Evolutionary conservation across 208 protist species (phyloP).

Genomic region (Trypanosoma conorhini): DNA sequence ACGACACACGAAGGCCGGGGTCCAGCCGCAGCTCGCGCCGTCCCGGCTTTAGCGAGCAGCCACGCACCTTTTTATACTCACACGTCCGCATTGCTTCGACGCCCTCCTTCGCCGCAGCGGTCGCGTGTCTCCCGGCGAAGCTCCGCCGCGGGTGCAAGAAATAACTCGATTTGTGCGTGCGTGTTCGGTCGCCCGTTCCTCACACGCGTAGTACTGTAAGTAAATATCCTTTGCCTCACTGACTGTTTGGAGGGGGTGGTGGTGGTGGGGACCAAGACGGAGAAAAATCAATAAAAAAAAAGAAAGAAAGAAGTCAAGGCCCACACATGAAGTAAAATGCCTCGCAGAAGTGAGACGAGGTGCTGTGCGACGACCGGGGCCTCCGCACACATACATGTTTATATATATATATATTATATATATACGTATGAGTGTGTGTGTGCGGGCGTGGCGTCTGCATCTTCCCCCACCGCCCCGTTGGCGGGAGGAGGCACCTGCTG

Average conservation of each 20-base stretch:
- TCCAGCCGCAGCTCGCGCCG: neutral
- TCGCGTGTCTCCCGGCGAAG: no score
- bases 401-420: constrained; percentile 2
- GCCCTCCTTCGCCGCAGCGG: constrained; percentile 3
- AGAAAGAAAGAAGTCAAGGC: neutral
- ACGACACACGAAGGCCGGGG: constrained; percentile 4
- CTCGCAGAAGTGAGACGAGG: no score
- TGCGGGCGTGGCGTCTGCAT: neutral
- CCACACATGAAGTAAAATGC: no score
- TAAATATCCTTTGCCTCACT: neutral
- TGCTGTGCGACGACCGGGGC: no score
- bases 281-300: neutral
- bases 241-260: neutral
- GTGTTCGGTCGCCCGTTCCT: neutral
- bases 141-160: no score
- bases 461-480: no score
- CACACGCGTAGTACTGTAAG: neutral
- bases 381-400: no score
- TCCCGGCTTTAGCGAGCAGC: constrained; percentile 13
- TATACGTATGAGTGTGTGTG: neutral
- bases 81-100: neutral
- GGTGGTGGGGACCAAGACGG: neutral
- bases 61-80: constrained; percentile 8
- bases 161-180: no score
- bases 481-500: no score